phyloP scores from a whole-genome alignment of 2,329 filamentous ascomycete species.

The Fusarium camptoceras region DNA sequence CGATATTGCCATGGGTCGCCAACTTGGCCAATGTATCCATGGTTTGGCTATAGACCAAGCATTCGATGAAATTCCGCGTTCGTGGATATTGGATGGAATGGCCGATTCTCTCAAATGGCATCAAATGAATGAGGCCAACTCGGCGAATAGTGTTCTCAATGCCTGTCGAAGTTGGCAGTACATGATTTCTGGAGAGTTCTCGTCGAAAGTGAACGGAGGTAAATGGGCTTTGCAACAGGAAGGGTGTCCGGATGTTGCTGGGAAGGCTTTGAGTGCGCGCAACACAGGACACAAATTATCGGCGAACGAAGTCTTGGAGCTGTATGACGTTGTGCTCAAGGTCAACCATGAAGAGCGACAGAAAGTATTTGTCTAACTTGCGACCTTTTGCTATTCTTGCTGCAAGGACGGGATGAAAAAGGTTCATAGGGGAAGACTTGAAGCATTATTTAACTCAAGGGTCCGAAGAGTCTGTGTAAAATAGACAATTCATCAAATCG shows the following conservation, averaged over 20 bases:
- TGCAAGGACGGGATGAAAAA: no score
- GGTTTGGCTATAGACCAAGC: not conserved
- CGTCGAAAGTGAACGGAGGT: not conserved
- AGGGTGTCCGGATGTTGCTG: not conserved
- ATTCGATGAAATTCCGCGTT: not conserved
- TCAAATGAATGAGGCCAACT: not conserved
- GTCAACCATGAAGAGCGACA: not conserved
- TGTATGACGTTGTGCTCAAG: not conserved
- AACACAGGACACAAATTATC: not conserved
- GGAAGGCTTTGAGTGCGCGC: not conserved
- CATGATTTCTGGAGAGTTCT: not conserved
- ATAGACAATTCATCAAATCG: not conserved
- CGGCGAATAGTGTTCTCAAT: conserved; percentile 9
- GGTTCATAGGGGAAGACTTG: no score
- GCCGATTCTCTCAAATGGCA: conserved; percentile 19
- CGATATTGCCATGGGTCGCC: conserved; percentile 12
- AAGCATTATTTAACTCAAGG: no score
- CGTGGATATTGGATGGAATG: conserved; percentile 8
- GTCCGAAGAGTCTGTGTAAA: no score
- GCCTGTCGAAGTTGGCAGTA: conserved; percentile 9
- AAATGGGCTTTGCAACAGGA: not conserved
- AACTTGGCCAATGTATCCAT: conserved; percentile 4
- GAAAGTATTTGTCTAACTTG: not conserved
- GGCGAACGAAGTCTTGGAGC: not conserved
- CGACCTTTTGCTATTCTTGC: not conserved